Percentiles rank a stretch among this genome's conserved stretches.
These are phyloP conservation scores for Lathyrus aphaca DNA, from an alignment of 306 rosid genomes.

Conservation along the genomic window DNA sequence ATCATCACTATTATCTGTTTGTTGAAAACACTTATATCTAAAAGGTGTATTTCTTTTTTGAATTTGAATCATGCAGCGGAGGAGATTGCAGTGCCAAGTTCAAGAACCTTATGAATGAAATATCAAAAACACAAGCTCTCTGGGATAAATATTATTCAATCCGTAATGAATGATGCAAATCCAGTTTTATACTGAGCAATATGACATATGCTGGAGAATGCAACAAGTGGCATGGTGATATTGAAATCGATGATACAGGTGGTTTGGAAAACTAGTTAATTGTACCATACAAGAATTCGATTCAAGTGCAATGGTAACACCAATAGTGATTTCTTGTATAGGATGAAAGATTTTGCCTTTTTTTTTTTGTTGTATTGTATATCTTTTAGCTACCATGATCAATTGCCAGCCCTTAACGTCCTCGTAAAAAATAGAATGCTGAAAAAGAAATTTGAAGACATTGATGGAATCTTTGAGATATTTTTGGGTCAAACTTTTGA, in stretches of 20 bases:
- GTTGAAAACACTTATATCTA: not conserved
- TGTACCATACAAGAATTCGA: slow-evolving; percentile 36
- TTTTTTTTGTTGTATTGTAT: slow-evolving; percentile 21
- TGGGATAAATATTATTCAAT: slow-evolving; percentile 83
- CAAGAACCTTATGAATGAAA: slow-evolving; percentile 91
- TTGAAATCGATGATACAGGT: slow-evolving; percentile 34
- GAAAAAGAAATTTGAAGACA: slow-evolving; percentile 1
- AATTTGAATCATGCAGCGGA: slow-evolving; percentile 63
- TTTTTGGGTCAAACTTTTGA: not conserved
- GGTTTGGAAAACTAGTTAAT: slow-evolving; percentile 33
- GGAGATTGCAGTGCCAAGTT: slow-evolving; percentile 96
- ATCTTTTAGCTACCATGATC: slow-evolving; percentile 25
- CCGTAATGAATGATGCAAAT: slow-evolving; percentile 74
- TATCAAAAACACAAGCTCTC: slow-evolving; percentile 73
- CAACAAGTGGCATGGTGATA: slow-evolving; percentile 18
- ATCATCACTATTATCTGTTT: not conserved
- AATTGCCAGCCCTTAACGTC: slow-evolving; percentile 19
- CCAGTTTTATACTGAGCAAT: slow-evolving; percentile 14
- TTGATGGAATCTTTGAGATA: slow-evolving; percentile 8
- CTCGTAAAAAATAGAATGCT: slow-evolving; percentile 2
- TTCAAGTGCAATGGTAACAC: slow-evolving; percentile 36
- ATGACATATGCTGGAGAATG: slow-evolving; percentile 27
- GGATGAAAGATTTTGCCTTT: slow-evolving; percentile 42
- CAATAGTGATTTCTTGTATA: slow-evolving; percentile 51
- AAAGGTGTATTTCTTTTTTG: slow-evolving; percentile 12